Percentiles rank a stretch among this genome's conserved stretches.
Conservation (phyloP, 768 basidiomycete genomes). For the Heimioporus sp. region DNA sequence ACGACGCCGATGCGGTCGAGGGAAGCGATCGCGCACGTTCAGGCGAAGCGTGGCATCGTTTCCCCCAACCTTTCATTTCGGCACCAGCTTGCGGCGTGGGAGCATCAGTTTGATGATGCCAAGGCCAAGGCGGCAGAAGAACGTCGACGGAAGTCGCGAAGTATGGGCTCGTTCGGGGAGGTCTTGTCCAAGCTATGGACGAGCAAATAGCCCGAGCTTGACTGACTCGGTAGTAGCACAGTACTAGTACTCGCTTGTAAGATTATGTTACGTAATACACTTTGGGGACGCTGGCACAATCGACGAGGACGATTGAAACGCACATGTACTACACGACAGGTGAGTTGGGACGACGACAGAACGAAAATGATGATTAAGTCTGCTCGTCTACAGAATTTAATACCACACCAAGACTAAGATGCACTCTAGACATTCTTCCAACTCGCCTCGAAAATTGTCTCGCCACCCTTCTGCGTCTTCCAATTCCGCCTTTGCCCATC, state of each 20-base stretch:
- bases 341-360: too few relatives aligned
- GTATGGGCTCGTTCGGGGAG: conserved; percentile 1
- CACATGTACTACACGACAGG: too few relatives aligned
- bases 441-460: conserved; percentile 27
- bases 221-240: too few relatives aligned
- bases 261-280: conserved; percentile 16
- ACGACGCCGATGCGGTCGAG: conserved; percentile 47
- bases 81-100: conserved; percentile 48
- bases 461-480: conserved; percentile 27
- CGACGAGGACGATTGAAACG: too few relatives aligned
- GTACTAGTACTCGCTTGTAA: too few relatives aligned
- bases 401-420: conserved; percentile 9
- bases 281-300: too few relatives aligned
- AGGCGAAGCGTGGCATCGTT: conserved; percentile 56
- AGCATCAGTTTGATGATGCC: conserved; percentile 25
- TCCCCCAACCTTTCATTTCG: conserved; percentile 69
- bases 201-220: background rate
- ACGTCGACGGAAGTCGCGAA: conserved; percentile 9
- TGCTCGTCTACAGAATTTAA: too few relatives aligned
- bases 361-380: too few relatives aligned
- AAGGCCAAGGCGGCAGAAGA: conserved; percentile 19
- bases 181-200: conserved; percentile 19
- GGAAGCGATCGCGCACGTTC: conserved; percentile 56
- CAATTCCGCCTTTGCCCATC: conserved; percentile 17
- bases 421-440: conserved; percentile 28